Conservation (phyloP, 2,329 filamentous ascomycete genomes). For the Intubia oerlemansii region DNA sequence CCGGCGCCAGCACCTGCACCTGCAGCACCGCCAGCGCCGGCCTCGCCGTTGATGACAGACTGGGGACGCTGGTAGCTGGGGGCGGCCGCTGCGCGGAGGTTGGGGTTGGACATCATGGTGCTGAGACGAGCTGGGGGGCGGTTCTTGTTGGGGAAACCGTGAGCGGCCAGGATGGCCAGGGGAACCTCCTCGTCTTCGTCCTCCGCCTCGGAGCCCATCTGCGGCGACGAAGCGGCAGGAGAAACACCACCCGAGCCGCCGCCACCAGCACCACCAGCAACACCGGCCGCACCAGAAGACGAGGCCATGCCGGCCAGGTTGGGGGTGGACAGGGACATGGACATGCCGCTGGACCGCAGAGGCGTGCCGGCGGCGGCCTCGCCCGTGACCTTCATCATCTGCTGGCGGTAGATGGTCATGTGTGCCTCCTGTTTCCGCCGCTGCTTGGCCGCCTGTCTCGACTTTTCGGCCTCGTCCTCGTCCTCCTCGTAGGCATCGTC, state of each 20-base stretch:
- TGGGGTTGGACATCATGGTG: slow-evolving; percentile 47
- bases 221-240: slow-evolving; percentile 12
- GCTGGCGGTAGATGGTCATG: slow-evolving; percentile 72
- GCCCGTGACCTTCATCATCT: slow-evolving; percentile 92
- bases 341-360: slow-evolving; percentile 28
- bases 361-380: slow-evolving; percentile 31
- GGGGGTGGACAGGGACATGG: slow-evolving; percentile 39
- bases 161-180: slow-evolving; percentile 65
- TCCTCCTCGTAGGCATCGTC: slow-evolving; percentile 52
- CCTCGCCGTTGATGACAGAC: slow-evolving; percentile 21
- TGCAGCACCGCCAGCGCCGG: slow-evolving; percentile 20
- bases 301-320: slow-evolving; percentile 24
- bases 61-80: slow-evolving; percentile 27
- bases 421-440: slow-evolving; percentile 77
- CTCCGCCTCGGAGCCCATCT: slow-evolving; percentile 25
- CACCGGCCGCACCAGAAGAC: not conserved
- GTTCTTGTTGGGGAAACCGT: slow-evolving; percentile 67
- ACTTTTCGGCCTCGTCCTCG: slow-evolving; percentile 63
- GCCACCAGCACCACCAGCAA: no score
- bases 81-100: slow-evolving; percentile 34
- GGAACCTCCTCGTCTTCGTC: slow-evolving; percentile 80
- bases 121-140: slow-evolving; percentile 49
- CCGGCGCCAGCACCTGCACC: slow-evolving; percentile 11
- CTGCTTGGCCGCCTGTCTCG: slow-evolving; percentile 51
- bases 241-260: not conserved